Evolutionary conservation across 139 green algal genomes (phyloP).

Genomic region (Trebouxia sp.): DNA sequence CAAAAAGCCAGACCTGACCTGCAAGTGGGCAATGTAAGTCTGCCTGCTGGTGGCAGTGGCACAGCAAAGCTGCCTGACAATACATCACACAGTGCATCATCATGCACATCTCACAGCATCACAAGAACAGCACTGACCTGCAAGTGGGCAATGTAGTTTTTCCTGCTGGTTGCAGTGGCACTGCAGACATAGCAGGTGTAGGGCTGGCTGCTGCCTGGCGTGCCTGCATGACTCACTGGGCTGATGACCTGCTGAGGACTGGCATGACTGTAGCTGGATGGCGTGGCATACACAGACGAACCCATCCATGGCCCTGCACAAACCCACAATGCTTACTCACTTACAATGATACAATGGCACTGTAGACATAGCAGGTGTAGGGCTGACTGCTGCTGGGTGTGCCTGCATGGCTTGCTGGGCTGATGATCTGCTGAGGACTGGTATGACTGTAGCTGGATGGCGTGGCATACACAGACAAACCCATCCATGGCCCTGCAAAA

Average conservation of each 20-base stretch:
- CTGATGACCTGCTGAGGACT: background rate
- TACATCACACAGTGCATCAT: too few relatives aligned
- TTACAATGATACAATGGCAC: too few relatives aligned
- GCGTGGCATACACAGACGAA: background rate
- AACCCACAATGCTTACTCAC: background rate
- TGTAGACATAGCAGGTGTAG: too few relatives aligned
- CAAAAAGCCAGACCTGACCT: too few relatives aligned
- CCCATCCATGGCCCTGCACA: background rate
- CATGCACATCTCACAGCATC: too few relatives aligned
- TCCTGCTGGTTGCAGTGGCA: background rate
- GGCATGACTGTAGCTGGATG: background rate
- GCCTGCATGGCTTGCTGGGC: too few relatives aligned
- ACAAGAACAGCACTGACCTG: too few relatives aligned
- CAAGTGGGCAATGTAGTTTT: constrained; percentile 21
- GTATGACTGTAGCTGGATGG: background rate
- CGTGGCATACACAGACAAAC: background rate
- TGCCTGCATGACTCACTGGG: background rate
- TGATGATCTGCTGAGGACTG: background rate
- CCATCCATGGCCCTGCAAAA: background rate
- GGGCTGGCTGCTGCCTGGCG: constrained; percentile 2
- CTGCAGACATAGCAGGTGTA: constrained; percentile 23
- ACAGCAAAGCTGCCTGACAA: constrained; percentile 6
- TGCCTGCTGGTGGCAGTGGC: background rate
- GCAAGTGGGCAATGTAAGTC: constrained; percentile 16
- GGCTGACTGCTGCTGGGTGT: too few relatives aligned